Conservation (phyloP, 441 rosid species). For the Aquilaria agallochum region DNA sequence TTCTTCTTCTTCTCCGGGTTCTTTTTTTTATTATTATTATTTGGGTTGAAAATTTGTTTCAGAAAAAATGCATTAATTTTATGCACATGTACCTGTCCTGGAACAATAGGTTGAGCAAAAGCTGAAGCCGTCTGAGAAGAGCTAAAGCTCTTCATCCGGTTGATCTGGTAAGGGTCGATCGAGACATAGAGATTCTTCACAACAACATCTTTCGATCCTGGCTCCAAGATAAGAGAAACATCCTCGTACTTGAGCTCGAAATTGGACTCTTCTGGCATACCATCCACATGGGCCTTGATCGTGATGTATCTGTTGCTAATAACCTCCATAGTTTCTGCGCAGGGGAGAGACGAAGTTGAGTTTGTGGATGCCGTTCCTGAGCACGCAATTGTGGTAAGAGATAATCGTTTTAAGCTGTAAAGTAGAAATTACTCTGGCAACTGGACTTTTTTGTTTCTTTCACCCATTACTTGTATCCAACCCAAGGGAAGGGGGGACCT, state of each 20-base stretch:
- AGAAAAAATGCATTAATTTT: too few species aligned
- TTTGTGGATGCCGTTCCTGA: too few species aligned
- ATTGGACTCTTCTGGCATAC: constrained; percentile 33
- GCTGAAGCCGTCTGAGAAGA: constrained; percentile 21
- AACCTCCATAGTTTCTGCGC: constrained; percentile 28
- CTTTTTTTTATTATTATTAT: too few species aligned
- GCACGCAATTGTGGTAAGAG: too few species aligned
- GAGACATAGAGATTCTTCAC: constrained; percentile 45
- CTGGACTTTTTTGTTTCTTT: too few species aligned
- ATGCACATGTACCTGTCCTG: constrained; percentile 28
- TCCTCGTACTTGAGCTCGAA: constrained; percentile 31
- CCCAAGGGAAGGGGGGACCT: too few species aligned
- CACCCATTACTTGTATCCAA: too few species aligned
- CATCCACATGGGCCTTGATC: constrained; percentile 31
- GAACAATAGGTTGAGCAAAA: constrained; percentile 17
- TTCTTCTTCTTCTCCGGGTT: not conserved
- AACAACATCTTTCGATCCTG: constrained; percentile 28
- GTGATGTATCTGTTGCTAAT: constrained; percentile 27
- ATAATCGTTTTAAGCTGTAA: too few species aligned
- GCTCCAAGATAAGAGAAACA: constrained; percentile 16
- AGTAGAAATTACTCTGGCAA: too few species aligned
- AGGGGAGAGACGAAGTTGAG: too few species aligned
- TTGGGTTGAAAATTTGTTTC: too few species aligned
- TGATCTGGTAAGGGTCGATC: constrained; percentile 49
- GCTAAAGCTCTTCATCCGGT: constrained; percentile 40